Conservation (phyloP, 2,329 filamentous ascomycete species). For the Leptographium wingfieldii region DNA sequence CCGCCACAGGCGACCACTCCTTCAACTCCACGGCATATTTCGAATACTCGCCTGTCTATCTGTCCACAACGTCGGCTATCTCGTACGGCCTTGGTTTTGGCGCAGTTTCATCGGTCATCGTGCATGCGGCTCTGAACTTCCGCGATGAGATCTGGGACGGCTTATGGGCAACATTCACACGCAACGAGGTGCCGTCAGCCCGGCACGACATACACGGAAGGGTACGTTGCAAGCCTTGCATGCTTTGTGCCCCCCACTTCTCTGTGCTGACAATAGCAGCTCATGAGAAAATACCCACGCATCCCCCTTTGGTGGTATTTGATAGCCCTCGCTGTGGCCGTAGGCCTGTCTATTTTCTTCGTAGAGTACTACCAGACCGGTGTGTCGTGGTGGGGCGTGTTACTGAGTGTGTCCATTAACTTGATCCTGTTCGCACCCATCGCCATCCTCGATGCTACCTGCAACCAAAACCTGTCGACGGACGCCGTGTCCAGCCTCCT, state of each 20-base stretch:
- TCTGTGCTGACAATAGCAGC: conserved; percentile 18
- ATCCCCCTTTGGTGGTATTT: conserved; percentile 46
- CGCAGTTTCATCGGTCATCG: conserved; percentile 45
- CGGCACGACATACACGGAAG: neutral
- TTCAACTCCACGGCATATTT: conserved; percentile 49
- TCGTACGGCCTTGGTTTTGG: conserved; percentile 43
- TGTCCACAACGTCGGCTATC: conserved; percentile 47
- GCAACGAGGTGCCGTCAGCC: conserved; percentile 27
- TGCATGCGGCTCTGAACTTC: conserved; percentile 43
- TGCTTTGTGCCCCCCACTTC: neutral
- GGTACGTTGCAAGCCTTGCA: neutral
- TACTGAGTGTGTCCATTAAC: conserved; percentile 42
- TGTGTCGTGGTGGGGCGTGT: conserved; percentile 42
- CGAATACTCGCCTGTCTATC: conserved; percentile 51
- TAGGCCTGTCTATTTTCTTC: conserved; percentile 38
- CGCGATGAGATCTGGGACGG: conserved; percentile 25
- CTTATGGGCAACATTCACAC: conserved; percentile 39
- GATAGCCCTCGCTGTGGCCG: conserved; percentile 36
- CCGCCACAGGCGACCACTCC: conserved; percentile 18
- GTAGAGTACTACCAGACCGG: conserved; percentile 39
- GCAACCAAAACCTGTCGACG: conserved; percentile 47
- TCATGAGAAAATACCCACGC: conserved; percentile 47
- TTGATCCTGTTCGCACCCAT: conserved; percentile 46
- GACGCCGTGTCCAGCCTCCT: conserved; percentile 61
- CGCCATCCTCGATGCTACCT: conserved; percentile 46